Conservation (phyloP, 176 grass and related monocot genomes). For the Lolium perenne region DNA sequence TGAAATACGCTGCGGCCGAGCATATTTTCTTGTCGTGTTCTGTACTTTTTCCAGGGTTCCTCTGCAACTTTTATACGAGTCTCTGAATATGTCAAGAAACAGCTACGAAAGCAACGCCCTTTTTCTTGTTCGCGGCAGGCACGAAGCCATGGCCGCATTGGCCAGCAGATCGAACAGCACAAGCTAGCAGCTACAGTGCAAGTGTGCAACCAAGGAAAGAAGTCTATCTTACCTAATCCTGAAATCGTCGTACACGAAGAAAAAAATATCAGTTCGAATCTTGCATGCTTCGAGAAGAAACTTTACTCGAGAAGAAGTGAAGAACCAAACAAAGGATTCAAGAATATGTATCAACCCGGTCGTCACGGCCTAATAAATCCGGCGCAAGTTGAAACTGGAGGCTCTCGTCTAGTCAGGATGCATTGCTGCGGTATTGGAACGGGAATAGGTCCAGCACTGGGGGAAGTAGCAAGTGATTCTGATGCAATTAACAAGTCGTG, state of each 20-base stretch:
- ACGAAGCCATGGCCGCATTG: conserved; percentile 34
- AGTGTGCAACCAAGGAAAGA: neutral
- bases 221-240: neutral
- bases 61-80: neutral
- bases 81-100: conserved; percentile 13
- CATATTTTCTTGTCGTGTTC: neutral
- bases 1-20: neutral
- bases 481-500: conserved; percentile 23
- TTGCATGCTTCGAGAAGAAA: neutral
- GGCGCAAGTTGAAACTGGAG: neutral
- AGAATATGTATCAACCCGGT: neutral
- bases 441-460: conserved; percentile 3
- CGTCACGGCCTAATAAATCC: conserved; percentile 26
- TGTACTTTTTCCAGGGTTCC: neutral
- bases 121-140: conserved; percentile 39
- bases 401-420: conserved; percentile 35
- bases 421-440: conserved; percentile 13
- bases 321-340: neutral
- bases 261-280: neutral
- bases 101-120: conserved; percentile 25
- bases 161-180: conserved; percentile 5
- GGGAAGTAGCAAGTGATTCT: conserved; percentile 32
- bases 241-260: neutral
- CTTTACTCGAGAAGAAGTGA: neutral
- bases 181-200: no score